phyloP scores from a whole-genome alignment of 176 grass and related monocot genomes.

The Oryza rufipogon region DNA sequence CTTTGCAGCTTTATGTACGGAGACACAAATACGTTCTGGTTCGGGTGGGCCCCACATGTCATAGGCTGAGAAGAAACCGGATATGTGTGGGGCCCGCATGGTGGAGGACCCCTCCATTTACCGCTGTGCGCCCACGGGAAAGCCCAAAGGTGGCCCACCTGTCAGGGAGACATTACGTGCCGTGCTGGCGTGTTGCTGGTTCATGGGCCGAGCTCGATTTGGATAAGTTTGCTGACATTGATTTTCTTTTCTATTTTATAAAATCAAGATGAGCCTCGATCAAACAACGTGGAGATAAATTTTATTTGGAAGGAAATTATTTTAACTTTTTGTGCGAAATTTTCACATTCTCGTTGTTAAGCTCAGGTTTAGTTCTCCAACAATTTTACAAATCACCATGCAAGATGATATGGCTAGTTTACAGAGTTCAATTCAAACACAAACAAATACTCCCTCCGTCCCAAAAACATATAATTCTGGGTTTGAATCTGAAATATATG shows the following conservation, averaged over 20 bases:
- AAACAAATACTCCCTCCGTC: too few species aligned
- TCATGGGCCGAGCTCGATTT: background rate
- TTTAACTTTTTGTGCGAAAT: too few species aligned
- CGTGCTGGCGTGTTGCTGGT: background rate
- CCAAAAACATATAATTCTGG: too few species aligned
- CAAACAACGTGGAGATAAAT: too few species aligned
- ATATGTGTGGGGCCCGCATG: background rate
- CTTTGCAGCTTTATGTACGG: background rate
- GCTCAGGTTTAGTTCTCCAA: background rate
- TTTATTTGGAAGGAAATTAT: too few species aligned
- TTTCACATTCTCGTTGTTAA: background rate
- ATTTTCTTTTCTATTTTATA: background rate
- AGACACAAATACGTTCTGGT: background rate
- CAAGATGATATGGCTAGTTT: background rate
- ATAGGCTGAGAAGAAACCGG: background rate
- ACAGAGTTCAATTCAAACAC: background rate
- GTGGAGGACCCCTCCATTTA: background rate
- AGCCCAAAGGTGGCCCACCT: background rate
- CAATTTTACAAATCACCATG: background rate
- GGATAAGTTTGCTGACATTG: background rate
- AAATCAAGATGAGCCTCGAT: background rate
- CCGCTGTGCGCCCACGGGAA: background rate
- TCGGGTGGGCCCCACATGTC: background rate
- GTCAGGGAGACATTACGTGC: background rate
- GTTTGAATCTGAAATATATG: fast-evolving